These are phyloP conservation scores for Anthracocystis walkeri DNA, from an alignment of 1,284 basidiomycete species.

Conservation along the genomic window DNA sequence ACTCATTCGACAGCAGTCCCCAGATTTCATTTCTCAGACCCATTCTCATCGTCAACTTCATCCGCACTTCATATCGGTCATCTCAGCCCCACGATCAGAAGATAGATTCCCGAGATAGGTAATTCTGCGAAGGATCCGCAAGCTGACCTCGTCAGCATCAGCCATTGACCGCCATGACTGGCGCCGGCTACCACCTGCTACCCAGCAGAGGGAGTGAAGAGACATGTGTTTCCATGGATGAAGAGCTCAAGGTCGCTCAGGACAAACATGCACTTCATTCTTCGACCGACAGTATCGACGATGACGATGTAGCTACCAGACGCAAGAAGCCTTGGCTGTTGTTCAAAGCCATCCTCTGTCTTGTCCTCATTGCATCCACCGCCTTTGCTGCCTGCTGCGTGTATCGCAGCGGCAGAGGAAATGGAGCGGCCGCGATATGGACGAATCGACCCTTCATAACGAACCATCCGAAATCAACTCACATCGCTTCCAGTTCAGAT, in stretches of 20 bases:
- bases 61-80: too few relatives aligned
- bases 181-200: slow-evolving; percentile 39
- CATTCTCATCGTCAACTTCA: not conserved
- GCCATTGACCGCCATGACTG: slow-evolving; percentile 26
- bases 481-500: slow-evolving; percentile 1
- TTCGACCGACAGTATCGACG: not conserved
- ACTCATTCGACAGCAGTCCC: not conserved
- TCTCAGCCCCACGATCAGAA: too few relatives aligned
- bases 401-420: slow-evolving; percentile 9
- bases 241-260: slow-evolving; percentile 5
- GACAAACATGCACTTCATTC: slow-evolving; percentile 6
- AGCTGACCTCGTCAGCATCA: slow-evolving; percentile 12
- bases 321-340: slow-evolving; percentile 15
- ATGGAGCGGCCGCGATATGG: slow-evolving; percentile 7
- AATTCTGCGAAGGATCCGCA: too few relatives aligned
- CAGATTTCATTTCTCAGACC: not conserved
- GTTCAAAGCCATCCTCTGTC: slow-evolving; percentile 25
- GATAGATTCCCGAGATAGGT: too few relatives aligned
- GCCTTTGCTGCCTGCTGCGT: slow-evolving; percentile 24
- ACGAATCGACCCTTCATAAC: slow-evolving; percentile 5
- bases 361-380: slow-evolving; percentile 21
- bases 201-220: slow-evolving; percentile 42
- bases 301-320: not conserved
- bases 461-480: not conserved
- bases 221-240: slow-evolving; percentile 23